Evolutionary conservation across 2,329 filamentous ascomycete genomes (phyloP).

Genomic region (Stemphylium lycopersici): DNA sequence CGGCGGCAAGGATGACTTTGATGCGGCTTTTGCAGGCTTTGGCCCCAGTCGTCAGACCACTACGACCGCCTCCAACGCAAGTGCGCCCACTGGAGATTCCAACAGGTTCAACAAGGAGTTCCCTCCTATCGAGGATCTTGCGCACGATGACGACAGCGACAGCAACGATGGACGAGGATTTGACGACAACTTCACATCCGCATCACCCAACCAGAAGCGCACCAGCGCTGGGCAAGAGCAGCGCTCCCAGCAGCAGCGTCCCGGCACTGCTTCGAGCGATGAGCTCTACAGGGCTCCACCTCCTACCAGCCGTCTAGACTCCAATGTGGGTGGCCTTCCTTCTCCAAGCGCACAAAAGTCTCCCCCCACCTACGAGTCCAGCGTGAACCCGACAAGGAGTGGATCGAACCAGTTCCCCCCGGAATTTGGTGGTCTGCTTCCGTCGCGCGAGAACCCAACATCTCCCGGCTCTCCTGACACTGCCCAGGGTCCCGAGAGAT

Average conservation of each 20-base stretch:
- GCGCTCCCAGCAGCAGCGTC: conserved; percentile 33
- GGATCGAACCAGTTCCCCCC: conserved; percentile 57
- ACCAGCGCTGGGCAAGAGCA: conserved; percentile 34
- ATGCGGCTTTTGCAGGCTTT: conserved; percentile 83
- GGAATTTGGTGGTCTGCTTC: conserved; percentile 63
- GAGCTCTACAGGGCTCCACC: conserved; percentile 43
- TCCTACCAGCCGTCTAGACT: conserved; percentile 45
- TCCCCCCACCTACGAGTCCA: conserved; percentile 63
- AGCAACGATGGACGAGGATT: conserved; percentile 73
- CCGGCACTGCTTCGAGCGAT: conserved; percentile 36
- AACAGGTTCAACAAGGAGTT: conserved; percentile 76
- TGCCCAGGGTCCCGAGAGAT: conserved; percentile 47
- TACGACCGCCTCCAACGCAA: conserved; percentile 44
- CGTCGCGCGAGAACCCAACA: conserved; percentile 61
- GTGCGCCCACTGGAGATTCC: conserved; percentile 43
- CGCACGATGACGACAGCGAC: conserved; percentile 83
- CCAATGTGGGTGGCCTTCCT: conserved; percentile 54
- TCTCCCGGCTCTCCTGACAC: conserved; percentile 43
- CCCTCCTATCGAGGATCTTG: conserved; percentile 88
- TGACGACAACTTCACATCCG: conserved; percentile 87
- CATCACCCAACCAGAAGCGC: conserved; percentile 51
- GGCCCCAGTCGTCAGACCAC: conserved; percentile 59
- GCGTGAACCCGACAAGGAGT: conserved; percentile 42
- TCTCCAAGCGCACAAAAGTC: conserved; percentile 62
- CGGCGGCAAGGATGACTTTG: conserved; percentile 76